Percentiles rank a stretch among this genome's conserved stretches.
These are phyloP conservation scores for Meredithiella fracta DNA, from an alignment of 2,329 filamentous ascomycete species.

Conservation along the genomic window DNA sequence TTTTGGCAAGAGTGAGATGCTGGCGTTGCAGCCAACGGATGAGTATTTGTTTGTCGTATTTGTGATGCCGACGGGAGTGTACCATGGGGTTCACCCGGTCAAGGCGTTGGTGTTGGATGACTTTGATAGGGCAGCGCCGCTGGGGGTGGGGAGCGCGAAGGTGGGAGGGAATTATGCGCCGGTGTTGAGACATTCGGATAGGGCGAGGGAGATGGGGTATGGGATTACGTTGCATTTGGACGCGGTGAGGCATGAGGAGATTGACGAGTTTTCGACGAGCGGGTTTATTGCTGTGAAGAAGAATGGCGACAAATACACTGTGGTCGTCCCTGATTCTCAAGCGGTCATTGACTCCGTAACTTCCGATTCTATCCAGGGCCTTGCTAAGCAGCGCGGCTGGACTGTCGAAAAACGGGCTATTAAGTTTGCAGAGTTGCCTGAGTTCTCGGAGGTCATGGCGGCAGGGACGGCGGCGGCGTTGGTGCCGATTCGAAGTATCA, in stretches of 20 bases:
- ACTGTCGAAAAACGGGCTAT: slow-evolving; percentile 63
- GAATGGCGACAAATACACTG: slow-evolving; percentile 38
- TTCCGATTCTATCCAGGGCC: slow-evolving; percentile 57
- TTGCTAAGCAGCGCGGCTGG: slow-evolving; percentile 68
- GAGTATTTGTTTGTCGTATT: slow-evolving; percentile 87
- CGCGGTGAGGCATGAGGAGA: slow-evolving; percentile 62
- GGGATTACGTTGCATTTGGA: slow-evolving; percentile 94
- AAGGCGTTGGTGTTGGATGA: slow-evolving; percentile 76
- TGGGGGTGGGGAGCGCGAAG: slow-evolving; percentile 83
- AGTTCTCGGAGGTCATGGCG: slow-evolving; percentile 62
- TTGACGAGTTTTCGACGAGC: slow-evolving; percentile 92
- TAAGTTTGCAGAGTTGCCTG: slow-evolving; percentile 40
- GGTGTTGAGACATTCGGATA: slow-evolving; percentile 74
- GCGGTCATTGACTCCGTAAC: slow-evolving; percentile 82
- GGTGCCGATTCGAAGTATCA: slow-evolving; percentile 84
- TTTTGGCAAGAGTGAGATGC: slow-evolving; percentile 73
- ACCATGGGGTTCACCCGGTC: slow-evolving; percentile 81
- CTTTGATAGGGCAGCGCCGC: slow-evolving; percentile 84
- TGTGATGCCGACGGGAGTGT: slow-evolving; percentile 82
- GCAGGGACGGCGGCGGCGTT: slow-evolving; percentile 83
- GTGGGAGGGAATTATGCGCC: slow-evolving; percentile 93
- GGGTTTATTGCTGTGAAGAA: slow-evolving; percentile 68
- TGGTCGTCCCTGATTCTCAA: slow-evolving; percentile 68
- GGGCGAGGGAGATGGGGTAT: slow-evolving; percentile 59
- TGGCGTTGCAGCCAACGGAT: slow-evolving; percentile 73